These are phyloP conservation scores for Macrophomina tecta DNA, from an alignment of 2,329 filamentous ascomycete species.

Conservation along the genomic window DNA sequence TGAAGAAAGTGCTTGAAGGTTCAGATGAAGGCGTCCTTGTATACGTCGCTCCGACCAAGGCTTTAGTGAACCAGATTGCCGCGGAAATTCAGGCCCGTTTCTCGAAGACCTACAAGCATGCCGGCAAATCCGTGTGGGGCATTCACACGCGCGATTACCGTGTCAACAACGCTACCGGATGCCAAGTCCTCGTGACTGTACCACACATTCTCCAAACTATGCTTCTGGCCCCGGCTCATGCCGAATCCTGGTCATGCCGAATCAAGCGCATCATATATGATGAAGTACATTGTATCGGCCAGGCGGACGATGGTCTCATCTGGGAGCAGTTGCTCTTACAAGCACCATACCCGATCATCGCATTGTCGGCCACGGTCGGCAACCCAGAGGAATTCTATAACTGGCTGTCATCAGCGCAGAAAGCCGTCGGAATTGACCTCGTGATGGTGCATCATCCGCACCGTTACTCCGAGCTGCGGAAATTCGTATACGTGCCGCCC, in stretches of 20 bases:
- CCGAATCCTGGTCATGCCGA: conserved; percentile 69
- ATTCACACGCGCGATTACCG: conserved; percentile 79
- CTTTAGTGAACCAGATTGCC: conserved; percentile 82
- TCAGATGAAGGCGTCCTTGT: conserved; percentile 74
- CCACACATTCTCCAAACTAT: conserved; percentile 82
- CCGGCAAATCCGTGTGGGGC: conserved; percentile 74
- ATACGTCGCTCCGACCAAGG: conserved; percentile 82
- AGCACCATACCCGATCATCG: conserved; percentile 78
- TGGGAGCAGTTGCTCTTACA: conserved; percentile 81
- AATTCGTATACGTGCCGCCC: conserved; percentile 69
- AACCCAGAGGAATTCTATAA: conserved; percentile 73
- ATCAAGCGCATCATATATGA: conserved; percentile 82
- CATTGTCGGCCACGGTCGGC: conserved; percentile 79
- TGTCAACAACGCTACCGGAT: conserved; percentile 74
- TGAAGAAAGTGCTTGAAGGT: conserved; percentile 74
- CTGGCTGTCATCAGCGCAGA: conserved; percentile 72
- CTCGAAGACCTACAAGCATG: conserved; percentile 66
- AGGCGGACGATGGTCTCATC: conserved; percentile 75
- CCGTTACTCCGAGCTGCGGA: conserved; percentile 79
- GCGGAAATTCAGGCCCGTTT: conserved; percentile 79
- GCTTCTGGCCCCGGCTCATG: conserved; percentile 70
- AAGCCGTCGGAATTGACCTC: conserved; percentile 66
- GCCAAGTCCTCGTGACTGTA: conserved; percentile 78
- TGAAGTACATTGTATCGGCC: conserved; percentile 80
- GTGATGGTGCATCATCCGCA: conserved; percentile 72